phyloP scores from a whole-genome alignment of 179 eudicot genomes.

The Silene vulgaris region DNA sequence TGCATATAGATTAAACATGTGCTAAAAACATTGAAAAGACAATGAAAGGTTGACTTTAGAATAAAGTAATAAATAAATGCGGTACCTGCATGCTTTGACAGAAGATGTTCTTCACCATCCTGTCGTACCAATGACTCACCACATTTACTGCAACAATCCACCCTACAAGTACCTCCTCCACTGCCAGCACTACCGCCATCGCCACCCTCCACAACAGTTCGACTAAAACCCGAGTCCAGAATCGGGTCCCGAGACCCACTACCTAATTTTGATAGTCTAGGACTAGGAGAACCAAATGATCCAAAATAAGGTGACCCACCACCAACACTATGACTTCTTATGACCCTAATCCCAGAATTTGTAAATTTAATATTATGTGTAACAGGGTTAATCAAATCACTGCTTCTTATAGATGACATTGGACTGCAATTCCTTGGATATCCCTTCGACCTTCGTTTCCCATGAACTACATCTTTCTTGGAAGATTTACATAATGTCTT shows the following conservation, averaged over 20 bases:
- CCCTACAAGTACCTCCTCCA: slow-evolving; percentile 22
- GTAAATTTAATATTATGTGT: slow-evolving; percentile 29
- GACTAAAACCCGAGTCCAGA: slow-evolving; percentile 15
- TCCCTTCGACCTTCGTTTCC: slow-evolving; percentile 37
- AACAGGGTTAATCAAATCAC: slow-evolving; percentile 43
- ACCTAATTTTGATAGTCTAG: slow-evolving; percentile 22
- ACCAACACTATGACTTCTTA: slow-evolving; percentile 14
- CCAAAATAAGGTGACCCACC: slow-evolving; percentile 30
- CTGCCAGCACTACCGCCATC: slow-evolving; percentile 7
- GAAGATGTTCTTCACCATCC: slow-evolving; percentile 60
- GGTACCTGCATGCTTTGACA: slow-evolving; percentile 67
- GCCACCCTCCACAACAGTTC: background rate
- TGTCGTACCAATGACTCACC: slow-evolving; percentile 54
- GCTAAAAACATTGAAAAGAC: background rate
- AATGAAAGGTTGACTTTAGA: background rate
- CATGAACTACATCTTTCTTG: slow-evolving; percentile 41
- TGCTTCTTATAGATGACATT: slow-evolving; percentile 47
- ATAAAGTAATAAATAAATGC: background rate
- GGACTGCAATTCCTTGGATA: slow-evolving; percentile 38
- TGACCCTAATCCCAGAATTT: slow-evolving; percentile 34
- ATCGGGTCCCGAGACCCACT: background rate
- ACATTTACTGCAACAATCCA: slow-evolving; percentile 47
- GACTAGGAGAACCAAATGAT: slow-evolving; percentile 32
- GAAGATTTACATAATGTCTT: slow-evolving; percentile 29
- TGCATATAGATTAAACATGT: no score